These are phyloP conservation scores for Ophiostoma sp. DNA, from an alignment of 2,329 filamentous ascomycete genomes.

Conservation along the genomic window DNA sequence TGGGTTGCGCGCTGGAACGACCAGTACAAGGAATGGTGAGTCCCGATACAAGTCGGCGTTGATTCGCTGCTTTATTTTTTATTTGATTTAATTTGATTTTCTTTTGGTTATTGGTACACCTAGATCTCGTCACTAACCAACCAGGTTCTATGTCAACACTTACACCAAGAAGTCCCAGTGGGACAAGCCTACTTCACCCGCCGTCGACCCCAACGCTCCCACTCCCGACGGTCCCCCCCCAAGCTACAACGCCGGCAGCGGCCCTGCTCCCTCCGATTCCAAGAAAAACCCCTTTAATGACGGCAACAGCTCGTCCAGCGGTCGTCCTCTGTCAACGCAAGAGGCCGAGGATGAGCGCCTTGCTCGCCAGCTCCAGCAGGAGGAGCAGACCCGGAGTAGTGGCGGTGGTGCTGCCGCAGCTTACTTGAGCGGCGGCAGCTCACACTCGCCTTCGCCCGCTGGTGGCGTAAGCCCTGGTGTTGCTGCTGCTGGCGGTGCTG, in stretches of 20 bases:
- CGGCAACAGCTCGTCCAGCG: constrained; percentile 24
- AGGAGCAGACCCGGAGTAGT: constrained; percentile 62
- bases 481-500: constrained; percentile 40
- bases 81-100: background rate
- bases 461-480: constrained; percentile 4
- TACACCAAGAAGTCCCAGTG: constrained; percentile 86
- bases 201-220: constrained; percentile 40
- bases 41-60: background rate
- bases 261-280: constrained; percentile 44
- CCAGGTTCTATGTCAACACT: constrained; percentile 85
- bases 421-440: constrained; percentile 32
- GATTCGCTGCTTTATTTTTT: constrained; percentile 19
- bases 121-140: too few relatives aligned
- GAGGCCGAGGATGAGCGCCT: constrained; percentile 64
- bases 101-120: too few relatives aligned
- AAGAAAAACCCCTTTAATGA: constrained; percentile 65
- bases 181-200: constrained; percentile 72
- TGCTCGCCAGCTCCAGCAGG: constrained; percentile 72
- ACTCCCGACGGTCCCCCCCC: constrained; percentile 60
- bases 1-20: constrained; percentile 84
- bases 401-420: constrained; percentile 34
- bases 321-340: constrained; percentile 36
- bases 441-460: background rate
- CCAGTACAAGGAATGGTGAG: constrained; percentile 73
- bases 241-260: constrained; percentile 53